Evolutionary conservation across 2,329 filamentous ascomycete genomes (phyloP).

Genomic region (Colletotrichum sidae): DNA sequence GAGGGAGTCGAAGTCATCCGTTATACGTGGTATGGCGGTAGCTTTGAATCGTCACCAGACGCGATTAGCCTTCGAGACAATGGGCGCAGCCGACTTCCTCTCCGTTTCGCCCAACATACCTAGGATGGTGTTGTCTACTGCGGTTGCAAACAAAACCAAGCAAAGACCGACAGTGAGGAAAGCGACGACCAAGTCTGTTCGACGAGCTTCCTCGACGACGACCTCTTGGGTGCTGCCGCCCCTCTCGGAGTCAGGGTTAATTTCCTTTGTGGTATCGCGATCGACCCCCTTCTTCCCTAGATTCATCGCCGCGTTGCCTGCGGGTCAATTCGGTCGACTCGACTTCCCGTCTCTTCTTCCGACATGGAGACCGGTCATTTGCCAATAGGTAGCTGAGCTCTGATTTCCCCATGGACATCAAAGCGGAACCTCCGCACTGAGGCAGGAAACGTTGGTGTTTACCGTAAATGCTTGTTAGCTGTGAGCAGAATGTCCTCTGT

Average conservation of each 20-base stretch:
- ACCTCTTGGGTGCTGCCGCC: neutral
- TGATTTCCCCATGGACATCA: no score
- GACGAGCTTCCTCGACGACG: neutral
- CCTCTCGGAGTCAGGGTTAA: neutral
- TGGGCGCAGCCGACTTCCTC: neutral
- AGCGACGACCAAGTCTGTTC: neutral
- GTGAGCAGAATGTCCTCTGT: no score
- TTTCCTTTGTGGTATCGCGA: neutral
- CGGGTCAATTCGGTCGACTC: no score
- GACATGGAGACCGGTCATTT: no score
- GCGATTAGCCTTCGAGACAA: slow-evolving; percentile 46
- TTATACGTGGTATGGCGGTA: slow-evolving; percentile 41
- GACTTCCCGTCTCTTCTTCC: no score
- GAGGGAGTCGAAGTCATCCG: slow-evolving; percentile 34
- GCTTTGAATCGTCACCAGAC: slow-evolving; percentile 27
- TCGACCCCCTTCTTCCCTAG: no score
- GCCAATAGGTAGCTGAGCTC: no score
- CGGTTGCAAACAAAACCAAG: slow-evolving; percentile 12
- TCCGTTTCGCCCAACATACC: neutral
- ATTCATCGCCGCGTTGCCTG: no score
- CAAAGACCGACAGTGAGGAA: neutral
- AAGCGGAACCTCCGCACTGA: no score
- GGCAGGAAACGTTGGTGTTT: no score
- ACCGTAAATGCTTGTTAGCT: no score
- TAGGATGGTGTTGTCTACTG: slow-evolving; percentile 17